Base-by-base conservation (phyloP, 2,329 filamentous ascomycete species). In the Madurella mycetomatis region DNA sequence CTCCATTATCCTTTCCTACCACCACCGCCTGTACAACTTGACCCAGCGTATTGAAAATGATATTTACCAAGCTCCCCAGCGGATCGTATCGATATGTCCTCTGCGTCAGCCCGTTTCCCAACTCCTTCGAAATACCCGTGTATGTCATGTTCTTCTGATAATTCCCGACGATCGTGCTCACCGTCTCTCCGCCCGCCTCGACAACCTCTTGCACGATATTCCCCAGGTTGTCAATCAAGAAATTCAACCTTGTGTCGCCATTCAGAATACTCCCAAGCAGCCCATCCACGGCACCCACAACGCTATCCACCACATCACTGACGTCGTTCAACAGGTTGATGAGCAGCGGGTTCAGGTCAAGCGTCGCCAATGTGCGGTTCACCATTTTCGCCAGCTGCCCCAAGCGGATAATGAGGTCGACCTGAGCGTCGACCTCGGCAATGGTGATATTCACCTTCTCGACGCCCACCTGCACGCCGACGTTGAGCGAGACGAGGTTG, bases 181-280 rank as follows among this genome's bases (percentile, higher is more conserved):
- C 67, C 1, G 73, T 63, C 31, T 68, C 68, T 3, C 72, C 74
- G 0, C 73, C 77, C 1, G 67, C 69, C 18, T 76, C 77, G 1
- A 72, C 72, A 0, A 83, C 79, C 61, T 84, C 76, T 62, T 84
- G 80, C 1, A 85, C 79, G 57, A 85, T 84, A 60, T 84, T 84
- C 37, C 82, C 82, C 2, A 84, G 71, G 61, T 84, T 84, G 64
- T 84, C 81, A 56, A 85, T 73, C 40, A 82, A 57, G 70, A 82
- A 82, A 58, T 76, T 78, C 44, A 83, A 71, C 16, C 71, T 77
- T 9, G 70, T 78, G 58, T 76, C 76, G 47, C 80, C 79, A 58
- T 82, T 78, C 2, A 80, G 78, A 58, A 84, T 79, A 17, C 76
- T 78, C 9, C 81, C 82, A 2, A 85, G 73, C 32, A 85, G 69